These are phyloP conservation scores for Tolypocladium nubicola DNA, from an alignment of 2,329 filamentous ascomycete genomes.

Conservation along the genomic window DNA sequence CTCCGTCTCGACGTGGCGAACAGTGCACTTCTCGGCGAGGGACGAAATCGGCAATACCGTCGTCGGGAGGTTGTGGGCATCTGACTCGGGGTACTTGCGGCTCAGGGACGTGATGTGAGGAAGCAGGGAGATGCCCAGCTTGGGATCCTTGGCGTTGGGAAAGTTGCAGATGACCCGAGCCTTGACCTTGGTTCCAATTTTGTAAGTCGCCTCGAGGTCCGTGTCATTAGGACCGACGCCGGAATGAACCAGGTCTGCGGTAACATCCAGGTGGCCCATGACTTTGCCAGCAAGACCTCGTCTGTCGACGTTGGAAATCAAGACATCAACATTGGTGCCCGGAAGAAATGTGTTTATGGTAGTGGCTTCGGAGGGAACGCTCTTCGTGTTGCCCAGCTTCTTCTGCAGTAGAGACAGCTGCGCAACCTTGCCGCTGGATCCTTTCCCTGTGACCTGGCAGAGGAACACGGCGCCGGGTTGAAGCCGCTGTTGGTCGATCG, in stretches of 20 bases:
- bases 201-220: conserved; percentile 68
- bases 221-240: conserved; percentile 59
- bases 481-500: conserved; percentile 54
- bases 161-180: conserved; percentile 84
- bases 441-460: conserved; percentile 67
- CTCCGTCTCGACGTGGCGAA: conserved; percentile 68
- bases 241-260: conserved; percentile 83
- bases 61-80: conserved; percentile 37
- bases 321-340: conserved; percentile 77
- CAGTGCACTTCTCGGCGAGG: conserved; percentile 64
- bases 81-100: conserved; percentile 26
- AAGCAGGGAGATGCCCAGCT: conserved; percentile 78
- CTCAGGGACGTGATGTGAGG: conserved; percentile 67
- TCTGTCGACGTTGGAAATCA: conserved; percentile 64
- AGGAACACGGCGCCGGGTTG: conserved; percentile 79
- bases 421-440: conserved; percentile 68
- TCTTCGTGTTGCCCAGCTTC: conserved; percentile 56
- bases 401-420: conserved; percentile 71
- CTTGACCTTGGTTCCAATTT: conserved; percentile 73
- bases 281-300: conserved; percentile 82
- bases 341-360: conserved; percentile 86
- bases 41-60: conserved; percentile 60
- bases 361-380: conserved; percentile 63
- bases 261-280: conserved; percentile 83
- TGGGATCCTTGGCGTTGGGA: conserved; percentile 65